These are phyloP conservation scores for Pseudopyricularia javanii DNA, from an alignment of 2,329 filamentous ascomycete genomes.

Conservation along the genomic window DNA sequence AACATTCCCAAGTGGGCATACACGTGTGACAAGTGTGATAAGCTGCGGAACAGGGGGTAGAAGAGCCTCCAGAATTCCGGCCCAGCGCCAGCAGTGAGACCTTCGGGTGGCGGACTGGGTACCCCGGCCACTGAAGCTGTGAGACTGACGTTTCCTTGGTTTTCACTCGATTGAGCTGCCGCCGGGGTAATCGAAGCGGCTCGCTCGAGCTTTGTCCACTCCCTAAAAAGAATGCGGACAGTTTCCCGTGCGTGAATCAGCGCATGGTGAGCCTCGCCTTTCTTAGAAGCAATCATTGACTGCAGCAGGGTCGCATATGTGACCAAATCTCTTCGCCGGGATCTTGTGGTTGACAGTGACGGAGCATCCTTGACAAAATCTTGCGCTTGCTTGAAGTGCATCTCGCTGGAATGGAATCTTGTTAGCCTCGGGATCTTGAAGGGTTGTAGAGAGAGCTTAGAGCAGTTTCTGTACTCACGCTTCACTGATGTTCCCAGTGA, in stretches of 20 bases:
- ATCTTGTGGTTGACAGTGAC: slow-evolving; percentile 6
- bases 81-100: background rate
- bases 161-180: slow-evolving; percentile 10
- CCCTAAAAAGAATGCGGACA: slow-evolving; percentile 41
- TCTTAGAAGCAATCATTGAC: slow-evolving; percentile 52
- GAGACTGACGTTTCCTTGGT: background rate
- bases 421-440: background rate
- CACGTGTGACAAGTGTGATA: slow-evolving; percentile 63
- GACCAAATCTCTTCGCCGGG: slow-evolving; percentile 33
- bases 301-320: slow-evolving; percentile 51
- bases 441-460: background rate
- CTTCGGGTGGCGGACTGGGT: background rate
- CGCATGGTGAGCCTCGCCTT: slow-evolving; percentile 45
- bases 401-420: background rate
- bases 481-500: slow-evolving; percentile 52
- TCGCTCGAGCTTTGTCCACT: slow-evolving; percentile 41
- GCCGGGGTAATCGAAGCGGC: slow-evolving; percentile 5
- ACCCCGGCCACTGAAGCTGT: background rate
- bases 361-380: background rate
- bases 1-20: slow-evolving; percentile 80
- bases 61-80: slow-evolving; percentile 73
- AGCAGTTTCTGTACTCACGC: slow-evolving; percentile 25
- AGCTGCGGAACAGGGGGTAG: slow-evolving; percentile 56
- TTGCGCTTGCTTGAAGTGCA: slow-evolving; percentile 1
- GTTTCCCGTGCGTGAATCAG: slow-evolving; percentile 43